phyloP scores from a whole-genome alignment of 805 yeast species.

The Wickerhamiella galacta region DNA sequence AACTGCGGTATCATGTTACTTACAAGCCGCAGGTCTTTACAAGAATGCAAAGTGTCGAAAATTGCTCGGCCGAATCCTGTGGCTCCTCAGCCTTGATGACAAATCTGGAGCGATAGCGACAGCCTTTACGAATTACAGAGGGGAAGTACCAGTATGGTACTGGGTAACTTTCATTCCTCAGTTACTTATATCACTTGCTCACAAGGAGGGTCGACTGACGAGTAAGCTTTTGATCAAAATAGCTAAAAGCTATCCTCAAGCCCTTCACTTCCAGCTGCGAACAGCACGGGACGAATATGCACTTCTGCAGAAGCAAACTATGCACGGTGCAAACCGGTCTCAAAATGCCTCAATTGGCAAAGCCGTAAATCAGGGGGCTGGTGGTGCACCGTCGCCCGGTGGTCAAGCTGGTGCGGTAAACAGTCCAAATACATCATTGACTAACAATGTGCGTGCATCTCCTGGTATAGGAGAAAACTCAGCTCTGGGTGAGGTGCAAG shows the following conservation, averaged over 20 bases:
- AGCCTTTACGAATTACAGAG: conserved; percentile 82
- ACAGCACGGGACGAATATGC: conserved; percentile 91
- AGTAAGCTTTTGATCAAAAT: conserved; percentile 76
- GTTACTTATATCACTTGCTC: conserved; percentile 72
- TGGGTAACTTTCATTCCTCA: conserved; percentile 98
- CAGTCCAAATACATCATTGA: neutral
- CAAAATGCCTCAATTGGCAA: conserved; percentile 17
- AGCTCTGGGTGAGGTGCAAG: conserved; percentile 2
- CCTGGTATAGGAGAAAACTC: neutral
- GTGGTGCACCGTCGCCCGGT: no score
- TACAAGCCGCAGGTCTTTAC: conserved; percentile 94
- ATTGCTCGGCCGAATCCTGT: conserved; percentile 70
- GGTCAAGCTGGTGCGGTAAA: conserved; percentile 14
- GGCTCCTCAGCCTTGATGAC: conserved; percentile 89
- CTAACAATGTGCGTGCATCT: neutral
- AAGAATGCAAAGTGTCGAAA: conserved; percentile 84
- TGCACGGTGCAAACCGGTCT: conserved; percentile 26
- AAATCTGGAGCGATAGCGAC: conserved; percentile 59
- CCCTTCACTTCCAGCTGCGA: conserved; percentile 85
- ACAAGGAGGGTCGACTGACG: conserved; percentile 77
- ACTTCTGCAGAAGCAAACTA: conserved; percentile 63
- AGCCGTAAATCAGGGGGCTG: conserved; percentile 6
- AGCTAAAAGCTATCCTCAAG: conserved; percentile 95
- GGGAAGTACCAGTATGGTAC: conserved; percentile 98
- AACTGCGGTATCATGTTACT: conserved; percentile 86